phyloP scores from a whole-genome alignment of 441 rosid genomes.

The Eruca vesicaria region DNA sequence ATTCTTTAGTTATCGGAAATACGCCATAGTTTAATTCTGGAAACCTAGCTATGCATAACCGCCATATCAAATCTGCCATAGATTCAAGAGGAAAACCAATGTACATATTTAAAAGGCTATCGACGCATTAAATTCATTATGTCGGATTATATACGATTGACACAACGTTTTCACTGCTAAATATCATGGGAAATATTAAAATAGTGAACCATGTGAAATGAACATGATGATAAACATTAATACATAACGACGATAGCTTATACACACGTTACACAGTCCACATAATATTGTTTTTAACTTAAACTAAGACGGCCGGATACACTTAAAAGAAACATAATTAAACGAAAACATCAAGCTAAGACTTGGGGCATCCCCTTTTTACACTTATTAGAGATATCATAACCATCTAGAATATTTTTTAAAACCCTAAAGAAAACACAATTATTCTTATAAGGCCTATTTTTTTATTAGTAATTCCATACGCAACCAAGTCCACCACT shows the following conservation, averaged over 20 bases:
- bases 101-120: not conserved
- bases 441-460: not conserved
- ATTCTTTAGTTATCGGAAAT: not conserved
- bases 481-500: constrained; percentile 64
- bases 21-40: not conserved
- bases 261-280: constrained; percentile 6
- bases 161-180: not conserved
- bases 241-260: constrained; percentile 19
- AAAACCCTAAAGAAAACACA: constrained; percentile 19
- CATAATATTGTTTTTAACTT: not conserved
- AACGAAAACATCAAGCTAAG: not conserved
- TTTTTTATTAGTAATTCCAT: constrained; percentile 54
- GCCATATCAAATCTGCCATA: not conserved
- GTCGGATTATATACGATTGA: constrained; percentile 16
- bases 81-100: constrained; percentile 1
- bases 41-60: not conserved
- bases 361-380: no score
- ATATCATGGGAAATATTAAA: not conserved
- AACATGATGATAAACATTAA: not conserved
- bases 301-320: not conserved
- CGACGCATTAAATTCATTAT: not conserved
- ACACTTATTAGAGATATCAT: no score
- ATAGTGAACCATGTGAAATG: not conserved
- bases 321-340: not conserved
- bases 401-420: not conserved